Base-by-base conservation (phyloP, 176 grass and related monocot genomes). In the Triticum monococcum region DNA sequence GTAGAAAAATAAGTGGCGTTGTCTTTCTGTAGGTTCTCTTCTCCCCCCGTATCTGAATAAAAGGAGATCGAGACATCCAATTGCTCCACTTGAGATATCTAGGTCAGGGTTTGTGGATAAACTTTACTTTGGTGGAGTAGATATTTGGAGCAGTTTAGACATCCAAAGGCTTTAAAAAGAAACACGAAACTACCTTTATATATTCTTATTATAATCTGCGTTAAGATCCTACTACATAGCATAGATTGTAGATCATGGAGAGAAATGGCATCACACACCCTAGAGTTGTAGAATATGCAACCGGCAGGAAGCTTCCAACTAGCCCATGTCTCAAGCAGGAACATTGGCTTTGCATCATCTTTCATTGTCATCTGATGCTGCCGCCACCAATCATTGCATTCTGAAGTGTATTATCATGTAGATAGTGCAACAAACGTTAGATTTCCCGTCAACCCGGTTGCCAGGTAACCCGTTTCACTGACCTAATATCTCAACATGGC, bases 271-370 rank as follows among this genome's bases (percentile, higher is more conserved):
- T 76, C 8, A n/a, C 32, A 17, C 50, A 18, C 0, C 13, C 5
- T 62, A 20, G 32, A 54, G 16, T 30, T 78, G 8, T 32, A 83
- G 5, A 33, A 57, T 45, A 88, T 61, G 72, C 32, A 68, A 48
- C 12, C 7, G 12, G 18, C 65, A 48, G 50, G 23, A 56, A 52
- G 40, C 28, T 77, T 77, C 68, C 13, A 65, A 50, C 78, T 48
- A 30, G 86, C n/a, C 59, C 72, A n/a, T 76, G 69, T 81, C 79
- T 75, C n/a, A n/a, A 35, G 60, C 59, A 76, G 31, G 56, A 71
- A 35, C 64, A 80, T 12, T 35, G 38, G n/a, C 16, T 56, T 75
- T 75, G 62, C 32, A 45, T 12, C 32, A 45, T 12, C 78, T 56
- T 50, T 79, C 72, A 4, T 63, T 84, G 3, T 78, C 64, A 73